A percentile compares a stretch with the other conserved stretches of the same genome.
phyloP scores from a whole-genome alignment of 192 early-diverging fungal species.

The Kappamyces sp. region DNA sequence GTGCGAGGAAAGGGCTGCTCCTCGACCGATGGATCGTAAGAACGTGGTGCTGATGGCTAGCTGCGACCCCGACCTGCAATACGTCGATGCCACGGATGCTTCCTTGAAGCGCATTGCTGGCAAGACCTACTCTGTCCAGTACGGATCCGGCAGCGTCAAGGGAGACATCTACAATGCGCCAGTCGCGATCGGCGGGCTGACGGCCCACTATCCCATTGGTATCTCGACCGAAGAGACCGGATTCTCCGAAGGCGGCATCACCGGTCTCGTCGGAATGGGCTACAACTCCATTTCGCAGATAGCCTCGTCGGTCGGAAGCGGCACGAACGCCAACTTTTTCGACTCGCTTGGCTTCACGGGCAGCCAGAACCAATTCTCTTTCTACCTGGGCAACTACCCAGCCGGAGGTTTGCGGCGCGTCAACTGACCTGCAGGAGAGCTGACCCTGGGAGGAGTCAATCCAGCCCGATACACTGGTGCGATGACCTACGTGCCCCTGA shows the following conservation, averaged over 20 bases:
- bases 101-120: background rate
- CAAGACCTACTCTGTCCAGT: background rate
- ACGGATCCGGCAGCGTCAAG: background rate
- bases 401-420: too few species aligned
- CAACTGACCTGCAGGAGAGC: background rate
- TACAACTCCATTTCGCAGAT: constrained; percentile 16
- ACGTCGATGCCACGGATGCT: too few species aligned
- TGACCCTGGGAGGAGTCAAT: constrained; percentile 11
- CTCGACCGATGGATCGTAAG: constrained; percentile 10
- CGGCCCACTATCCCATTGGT: background rate
- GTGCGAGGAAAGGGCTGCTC: constrained; percentile 13
- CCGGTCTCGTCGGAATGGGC: constrained; percentile 11
- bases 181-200: constrained; percentile 1
- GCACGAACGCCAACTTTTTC: background rate
- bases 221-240: background rate
- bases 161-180: constrained; percentile 6
- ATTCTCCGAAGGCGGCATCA: background rate
- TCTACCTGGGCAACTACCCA: background rate
- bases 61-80: too few species aligned
- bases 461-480: background rate
- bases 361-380: background rate
- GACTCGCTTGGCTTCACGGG: background rate
- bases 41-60: background rate
- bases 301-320: too few species aligned
- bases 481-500: constrained; percentile 16